phyloP scores from a whole-genome alignment of 805 yeast species.

The Metschnikowia vanudenii region DNA sequence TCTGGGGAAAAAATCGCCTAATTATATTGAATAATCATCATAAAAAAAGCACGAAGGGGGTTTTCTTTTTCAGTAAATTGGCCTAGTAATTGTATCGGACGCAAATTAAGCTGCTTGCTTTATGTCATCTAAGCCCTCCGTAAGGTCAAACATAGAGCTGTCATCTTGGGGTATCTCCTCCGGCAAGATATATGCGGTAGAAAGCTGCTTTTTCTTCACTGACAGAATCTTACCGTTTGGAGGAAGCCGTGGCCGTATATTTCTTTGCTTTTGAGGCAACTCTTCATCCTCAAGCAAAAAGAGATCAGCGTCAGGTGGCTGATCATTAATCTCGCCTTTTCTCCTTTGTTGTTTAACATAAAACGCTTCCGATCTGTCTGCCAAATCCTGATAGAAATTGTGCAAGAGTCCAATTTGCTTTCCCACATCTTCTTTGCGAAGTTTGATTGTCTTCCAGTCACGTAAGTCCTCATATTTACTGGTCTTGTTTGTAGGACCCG shows the following conservation, averaged over 20 bases:
- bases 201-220: conserved; percentile 54
- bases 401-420: conserved; percentile 56
- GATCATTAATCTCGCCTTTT: conserved; percentile 38
- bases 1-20: too few species aligned
- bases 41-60: too few species aligned
- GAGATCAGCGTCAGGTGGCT: conserved; percentile 41
- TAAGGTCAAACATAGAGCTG: background rate
- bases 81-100: too few species aligned
- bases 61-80: too few species aligned
- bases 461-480: conserved; percentile 65
- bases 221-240: conserved; percentile 84
- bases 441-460: conserved; percentile 50
- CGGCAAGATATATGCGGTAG: conserved; percentile 32
- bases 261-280: conserved; percentile 73
- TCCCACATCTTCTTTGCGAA: conserved; percentile 52
- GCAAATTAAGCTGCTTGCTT: conserved; percentile 4
- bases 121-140: conserved; percentile 3
- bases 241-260: conserved; percentile 76
- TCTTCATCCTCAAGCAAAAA: conserved; percentile 74
- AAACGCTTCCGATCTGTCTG: conserved; percentile 44
- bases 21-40: too few species aligned
- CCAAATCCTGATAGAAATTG: conserved; percentile 48
- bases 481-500: conserved; percentile 46
- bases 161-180: conserved; percentile 7
- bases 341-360: conserved; percentile 39